Evolutionary conservation across 148 eudicot species (phyloP), one percentile per base, ranked within the genome.

Genomic region (Vaccinium macrocarpon): DNA sequence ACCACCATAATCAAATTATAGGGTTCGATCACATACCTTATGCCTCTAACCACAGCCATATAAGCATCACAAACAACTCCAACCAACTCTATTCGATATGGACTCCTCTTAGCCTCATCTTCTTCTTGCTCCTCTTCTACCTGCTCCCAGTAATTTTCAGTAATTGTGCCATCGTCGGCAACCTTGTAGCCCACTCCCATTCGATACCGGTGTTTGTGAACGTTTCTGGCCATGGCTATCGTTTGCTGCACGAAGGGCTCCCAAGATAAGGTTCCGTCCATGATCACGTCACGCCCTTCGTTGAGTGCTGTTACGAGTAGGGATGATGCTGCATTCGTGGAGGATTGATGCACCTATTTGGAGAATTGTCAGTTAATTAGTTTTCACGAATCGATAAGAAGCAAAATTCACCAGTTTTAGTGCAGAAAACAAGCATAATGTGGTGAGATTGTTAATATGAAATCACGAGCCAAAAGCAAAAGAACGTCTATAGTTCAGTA

Each of bases 191-290:
- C 99, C 0, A 89, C 84, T 46, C 99, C 99, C 99, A 96, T 96
- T 0, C 99, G 88, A 68, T 96, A 96, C 2, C 94, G 86, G 38
- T 62, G 66, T 51, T 88, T 92, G 85, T 94, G 99, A 0, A 96
- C 94, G 6, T 92, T 91, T 52, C 98, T 89, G 0, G 92, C 99
- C 99, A 96, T 96, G 74, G 88, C 82, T 18, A 96, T 86, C 0
- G 95, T 93, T 83, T 96, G 99, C 82, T 90, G 91, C 2, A 96
- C 98, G 48, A 91, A 96, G 5, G 99, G 98, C 62, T 68, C 91
- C 99, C 99, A 96, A 32, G 99, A 90, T 2, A 96, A 59, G 21
- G 99, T 96, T 0, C 99, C 99, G 77, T 96, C 99, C 98, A 96
- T 89, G 82, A 96, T 94, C 71, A 96, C 99, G 25, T 96, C 99